phyloP scores from a whole-genome alignment of 2,329 filamentous ascomycete species.

The Chrysoporthe deuterocubensis region DNA sequence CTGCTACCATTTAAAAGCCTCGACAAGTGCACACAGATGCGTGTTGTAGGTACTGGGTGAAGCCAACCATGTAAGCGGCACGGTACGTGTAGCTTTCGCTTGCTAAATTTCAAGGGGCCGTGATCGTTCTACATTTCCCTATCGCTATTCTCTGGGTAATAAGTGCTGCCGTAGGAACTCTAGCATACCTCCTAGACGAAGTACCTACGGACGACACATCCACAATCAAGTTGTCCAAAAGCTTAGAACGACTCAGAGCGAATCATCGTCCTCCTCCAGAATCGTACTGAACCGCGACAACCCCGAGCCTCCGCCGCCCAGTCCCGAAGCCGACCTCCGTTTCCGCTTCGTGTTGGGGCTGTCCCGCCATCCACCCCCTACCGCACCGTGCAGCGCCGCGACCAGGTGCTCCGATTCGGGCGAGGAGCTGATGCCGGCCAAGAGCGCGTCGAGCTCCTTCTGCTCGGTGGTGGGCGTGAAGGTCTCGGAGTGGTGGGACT shows the following conservation, averaged over 20 bases:
- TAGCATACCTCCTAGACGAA: no score
- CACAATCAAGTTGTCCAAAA: background rate
- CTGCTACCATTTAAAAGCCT: no score
- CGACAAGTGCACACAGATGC: no score
- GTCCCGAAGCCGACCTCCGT: conserved; percentile 38
- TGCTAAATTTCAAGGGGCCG: no score
- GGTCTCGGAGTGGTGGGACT: conserved; percentile 22
- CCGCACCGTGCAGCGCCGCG: conserved; percentile 6
- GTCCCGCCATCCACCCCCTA: conserved; percentile 29
- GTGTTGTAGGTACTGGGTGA: no score
- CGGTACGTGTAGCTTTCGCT: no score
- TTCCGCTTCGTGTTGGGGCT: conserved; percentile 39
- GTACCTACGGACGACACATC: no score
- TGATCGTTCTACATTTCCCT: no score
- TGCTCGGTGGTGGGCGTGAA: conserved; percentile 20
- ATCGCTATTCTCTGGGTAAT: no score
- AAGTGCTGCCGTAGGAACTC: no score
- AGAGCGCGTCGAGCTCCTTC: conserved; percentile 21
- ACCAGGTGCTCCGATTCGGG: conserved; percentile 23
- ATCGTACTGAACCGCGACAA: conserved; percentile 52
- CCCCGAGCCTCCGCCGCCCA: conserved; percentile 39
- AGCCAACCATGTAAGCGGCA: no score
- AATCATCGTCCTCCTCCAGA: conserved; percentile 71
- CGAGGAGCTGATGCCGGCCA: conserved; percentile 20
- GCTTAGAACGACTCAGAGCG: conserved; percentile 31